phyloP scores from a whole-genome alignment of 169 alveolate species.

The Babesia gibsoni region DNA sequence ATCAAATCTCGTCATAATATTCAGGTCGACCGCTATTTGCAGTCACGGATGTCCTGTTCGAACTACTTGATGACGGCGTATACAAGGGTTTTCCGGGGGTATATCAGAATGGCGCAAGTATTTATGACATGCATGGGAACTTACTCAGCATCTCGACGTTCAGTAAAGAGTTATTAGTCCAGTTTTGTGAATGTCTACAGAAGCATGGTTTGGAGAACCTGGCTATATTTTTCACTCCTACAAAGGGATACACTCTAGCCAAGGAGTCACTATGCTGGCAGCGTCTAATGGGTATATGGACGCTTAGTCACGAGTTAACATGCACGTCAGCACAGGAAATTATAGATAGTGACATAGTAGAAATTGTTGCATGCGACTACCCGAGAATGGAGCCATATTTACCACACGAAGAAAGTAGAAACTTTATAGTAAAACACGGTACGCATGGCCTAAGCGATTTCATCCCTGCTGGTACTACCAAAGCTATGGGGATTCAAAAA shows the following conservation, averaged over 20 bases:
- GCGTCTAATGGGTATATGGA: too few species aligned
- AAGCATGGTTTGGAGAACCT: not conserved
- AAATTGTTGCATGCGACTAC: too few species aligned
- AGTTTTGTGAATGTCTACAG: not conserved
- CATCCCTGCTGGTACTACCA: slow-evolving; percentile 32
- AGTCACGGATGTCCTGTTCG: not conserved
- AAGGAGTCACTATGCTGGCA: too few species aligned
- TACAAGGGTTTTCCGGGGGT: slow-evolving; percentile 13
- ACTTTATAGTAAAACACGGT: not conserved
- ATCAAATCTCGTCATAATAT: not conserved
- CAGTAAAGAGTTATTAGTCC: not conserved
- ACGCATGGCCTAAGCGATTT: slow-evolving; percentile 1
- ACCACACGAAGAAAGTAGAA: too few species aligned
- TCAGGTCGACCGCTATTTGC: not conserved
- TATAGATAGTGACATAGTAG: too few species aligned
- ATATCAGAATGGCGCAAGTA: not conserved
- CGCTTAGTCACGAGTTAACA: too few species aligned
- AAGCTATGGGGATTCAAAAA: slow-evolving; percentile 12
- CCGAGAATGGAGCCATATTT: too few species aligned
- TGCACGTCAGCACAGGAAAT: too few species aligned
- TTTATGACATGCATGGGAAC: not conserved
- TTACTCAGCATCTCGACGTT: not conserved
- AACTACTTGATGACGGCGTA: not conserved
- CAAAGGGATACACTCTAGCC: too few species aligned
- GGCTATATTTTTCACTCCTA: too few species aligned